Base-by-base conservation (phyloP, 495 filamentous ascomycete genomes). In the Chaetomium fimeti region DNA sequence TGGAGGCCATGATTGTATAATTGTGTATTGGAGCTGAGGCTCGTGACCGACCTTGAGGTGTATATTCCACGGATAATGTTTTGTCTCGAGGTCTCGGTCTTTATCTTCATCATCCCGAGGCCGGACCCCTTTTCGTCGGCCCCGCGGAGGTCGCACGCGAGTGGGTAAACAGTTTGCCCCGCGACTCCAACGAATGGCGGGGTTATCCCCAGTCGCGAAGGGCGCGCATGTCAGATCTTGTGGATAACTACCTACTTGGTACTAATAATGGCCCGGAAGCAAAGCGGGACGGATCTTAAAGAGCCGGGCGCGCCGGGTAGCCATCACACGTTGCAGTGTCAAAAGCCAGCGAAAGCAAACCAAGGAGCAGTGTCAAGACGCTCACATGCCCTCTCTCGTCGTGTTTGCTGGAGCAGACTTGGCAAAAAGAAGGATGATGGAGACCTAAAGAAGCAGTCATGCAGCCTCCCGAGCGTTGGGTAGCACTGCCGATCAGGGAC, bases 1-100 rank as follows among this genome's bases (percentile, higher is more conserved):
- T 24, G 24, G 70, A 56, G 5, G 71, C 48, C 71, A 73, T 72
- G 18, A 54, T 20, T 42, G 28, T 27, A n/a, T 25, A n/a, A 12
- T 11, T 48, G 32, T 63, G 38, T 53, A 24, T 32, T 32, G 29
- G 29, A 1, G 32, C 6, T 9, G 32, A n/a, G 32, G 32, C 29
- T 32, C 29, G 29, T 36, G 32, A 36, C 12, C 32, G n/a, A n/a
- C n/a, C n/a, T n/a, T 11, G 12, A 36, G 5, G 32, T 11, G 32
- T 36, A 36, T 36, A 36, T 36, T 11, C 32, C 32, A 36, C 6
- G 32, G 8, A 36, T 1, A 36, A 36, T 36, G 32, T 9, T 9
- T 36, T 36, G 32, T 36, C 32, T 36, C 1, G 32, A 11, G 32
- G 8, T 11, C 8, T 36, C 12, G 32, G 32, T 48, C 2, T 38